Evolutionary conservation across 1,139 yeast genomes (phyloP), one percentile per base, ranked within the genome.

Genomic region (Taphrina pruni): DNA sequence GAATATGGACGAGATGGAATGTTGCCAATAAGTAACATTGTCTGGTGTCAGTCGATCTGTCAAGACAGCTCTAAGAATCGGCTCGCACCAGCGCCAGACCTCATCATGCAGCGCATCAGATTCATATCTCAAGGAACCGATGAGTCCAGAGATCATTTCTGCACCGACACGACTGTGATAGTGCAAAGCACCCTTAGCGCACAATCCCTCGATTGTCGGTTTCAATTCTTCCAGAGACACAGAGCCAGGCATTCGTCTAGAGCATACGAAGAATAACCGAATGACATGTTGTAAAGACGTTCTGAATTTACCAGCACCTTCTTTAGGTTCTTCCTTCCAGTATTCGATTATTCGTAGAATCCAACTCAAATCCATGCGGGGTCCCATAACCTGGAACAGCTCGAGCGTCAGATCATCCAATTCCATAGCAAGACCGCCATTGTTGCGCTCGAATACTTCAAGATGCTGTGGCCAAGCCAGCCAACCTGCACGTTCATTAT

Each of bases 31-130:
- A 21, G 84, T 85, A 60, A 85, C 79, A 7, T 88, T 89, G 57
- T 93, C 96, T 1, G 93, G 96, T 0, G 91, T 85, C 70, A 94
- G 79, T 70, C 88, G 91, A 52, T 83, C 80, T 2, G 82, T 80
- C 60, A 91, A 80, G 20, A 89, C 83, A 0, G 77, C 75, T n/a
- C 81, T 79, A 39, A 89, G 79, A 1, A 88, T 75, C 0, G 80
- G 81, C 52, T 86, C 77, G 14, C 89, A 76, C 43, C 88, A 88
- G 1, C 78, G 79, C 65, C 82, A 79, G 2, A 77, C 73, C 51
- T 65, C 69, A 9, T 71, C 69, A 2, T 70, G 66, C 71, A 73
- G 70, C 21, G 70, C 74, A 3, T 72, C 68, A 1, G 73, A 67
- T 12, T 75, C 71, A 20, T 73, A 71, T 50, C 73, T 73, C 45